These are phyloP conservation scores for Tetrapisispora arboricola DNA, from an alignment of 805 yeast genomes.

Conservation along the genomic window DNA sequence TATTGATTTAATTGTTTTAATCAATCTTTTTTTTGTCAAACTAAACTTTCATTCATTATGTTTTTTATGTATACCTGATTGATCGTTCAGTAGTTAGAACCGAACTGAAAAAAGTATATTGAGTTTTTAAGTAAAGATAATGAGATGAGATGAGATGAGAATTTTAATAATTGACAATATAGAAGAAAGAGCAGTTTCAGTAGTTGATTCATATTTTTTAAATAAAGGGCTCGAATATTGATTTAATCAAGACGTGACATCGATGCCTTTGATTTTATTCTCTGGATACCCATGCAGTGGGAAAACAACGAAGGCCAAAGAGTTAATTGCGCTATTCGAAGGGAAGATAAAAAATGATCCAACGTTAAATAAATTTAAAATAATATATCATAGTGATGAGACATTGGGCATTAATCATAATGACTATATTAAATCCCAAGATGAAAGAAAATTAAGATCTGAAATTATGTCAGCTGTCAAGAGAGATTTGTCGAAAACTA, in stretches of 20 bases:
- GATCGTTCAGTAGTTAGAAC: too few relatives aligned
- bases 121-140: too few relatives aligned
- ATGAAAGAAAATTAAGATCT: conserved; percentile 77
- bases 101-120: too few relatives aligned
- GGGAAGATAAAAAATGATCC: conserved; percentile 37
- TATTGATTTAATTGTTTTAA: too few relatives aligned
- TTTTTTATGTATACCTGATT: too few relatives aligned
- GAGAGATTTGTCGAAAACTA: conserved; percentile 57
- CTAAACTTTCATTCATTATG: too few relatives aligned
- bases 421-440: conserved; percentile 57
- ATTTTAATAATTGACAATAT: too few relatives aligned
- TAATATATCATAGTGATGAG: conserved; percentile 70
- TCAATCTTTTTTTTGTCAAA: too few relatives aligned
- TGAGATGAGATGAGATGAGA: conserved; percentile 2
- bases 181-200: too few relatives aligned
- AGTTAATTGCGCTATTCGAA: conserved; percentile 41
- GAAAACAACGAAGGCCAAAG: conserved; percentile 62
- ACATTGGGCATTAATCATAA: conserved; percentile 59
- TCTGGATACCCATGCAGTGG: conserved; percentile 86
- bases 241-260: not conserved
- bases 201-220: too few relatives aligned
- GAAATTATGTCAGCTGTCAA: conserved; percentile 83
- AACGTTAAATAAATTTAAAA: conserved; percentile 33
- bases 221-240: not conserved
- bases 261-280: conserved; percentile 76